Percentiles rank a stretch among this genome's conserved stretches.
phyloP scores from a whole-genome alignment of 78 protist genomes.

The Dictyostelium firmibasis region DNA sequence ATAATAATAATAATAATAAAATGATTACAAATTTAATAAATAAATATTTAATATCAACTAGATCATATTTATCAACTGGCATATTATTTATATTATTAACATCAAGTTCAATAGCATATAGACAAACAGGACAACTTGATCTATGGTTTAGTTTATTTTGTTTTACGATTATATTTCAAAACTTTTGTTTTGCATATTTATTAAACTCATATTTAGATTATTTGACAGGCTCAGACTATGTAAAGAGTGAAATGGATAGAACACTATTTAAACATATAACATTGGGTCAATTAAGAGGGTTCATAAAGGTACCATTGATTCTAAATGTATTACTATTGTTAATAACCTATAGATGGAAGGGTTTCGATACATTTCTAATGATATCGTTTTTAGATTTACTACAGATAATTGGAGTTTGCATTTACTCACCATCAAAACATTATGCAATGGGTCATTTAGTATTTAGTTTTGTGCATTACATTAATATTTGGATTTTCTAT shows the following conservation, averaged over 20 bases:
- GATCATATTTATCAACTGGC: constrained; percentile 13
- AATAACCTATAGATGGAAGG: neutral
- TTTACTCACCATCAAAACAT: neutral
- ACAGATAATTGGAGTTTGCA: neutral
- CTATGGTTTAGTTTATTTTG: constrained; percentile 7
- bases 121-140: neutral
- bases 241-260: neutral
- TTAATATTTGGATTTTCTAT: constrained; percentile 1
- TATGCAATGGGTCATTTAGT: neutral
- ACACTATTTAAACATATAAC: neutral
- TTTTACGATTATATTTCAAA: constrained; percentile 14
- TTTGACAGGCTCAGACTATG: neutral
- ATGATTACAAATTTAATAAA: neutral
- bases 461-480: neutral
- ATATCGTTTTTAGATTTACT: neutral
- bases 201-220: constrained; percentile 7
- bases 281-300: neutral
- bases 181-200: constrained; percentile 2
- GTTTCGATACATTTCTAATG: neutral
- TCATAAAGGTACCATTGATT: neutral
- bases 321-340: neutral
- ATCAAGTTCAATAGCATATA: constrained; percentile 4
- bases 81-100: neutral
- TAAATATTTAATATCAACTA: constrained; percentile 16
- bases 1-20: neutral